Conservation (phyloP, 768 basidiomycete genomes). For the Lanmaoa rubissima region DNA sequence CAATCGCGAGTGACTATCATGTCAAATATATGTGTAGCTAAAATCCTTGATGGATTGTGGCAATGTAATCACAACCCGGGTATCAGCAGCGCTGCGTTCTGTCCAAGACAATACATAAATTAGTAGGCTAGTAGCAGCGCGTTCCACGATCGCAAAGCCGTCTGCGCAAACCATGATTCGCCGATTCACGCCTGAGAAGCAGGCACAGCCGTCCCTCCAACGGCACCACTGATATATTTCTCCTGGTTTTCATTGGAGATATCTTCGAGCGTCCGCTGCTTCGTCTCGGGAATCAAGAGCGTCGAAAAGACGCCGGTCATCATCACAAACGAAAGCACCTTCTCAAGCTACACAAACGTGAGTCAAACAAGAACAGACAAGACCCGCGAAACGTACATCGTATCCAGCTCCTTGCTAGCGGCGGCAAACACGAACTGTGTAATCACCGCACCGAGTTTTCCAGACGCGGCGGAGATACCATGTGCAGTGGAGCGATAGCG, state of each 20-base stretch:
- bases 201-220: background rate
- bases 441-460: slow-evolving; percentile 78
- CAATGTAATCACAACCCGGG: background rate
- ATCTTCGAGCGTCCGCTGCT: slow-evolving; percentile 55
- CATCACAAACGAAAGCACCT: slow-evolving; percentile 81
- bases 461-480: slow-evolving; percentile 77
- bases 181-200: background rate
- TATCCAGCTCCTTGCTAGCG: background rate
- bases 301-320: slow-evolving; percentile 77
- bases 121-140: background rate
- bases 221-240: background rate
- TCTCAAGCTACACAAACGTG: slow-evolving; percentile 33
- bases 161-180: background rate
- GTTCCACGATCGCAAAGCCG: background rate
- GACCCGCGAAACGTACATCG: background rate
- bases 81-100: background rate
- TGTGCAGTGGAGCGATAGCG: slow-evolving; percentile 80
- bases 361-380: background rate
- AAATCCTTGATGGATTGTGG: background rate
- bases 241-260: slow-evolving; percentile 54
- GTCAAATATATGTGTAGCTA: background rate
- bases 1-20: background rate
- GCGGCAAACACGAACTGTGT: slow-evolving; percentile 49
- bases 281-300: slow-evolving; percentile 74
- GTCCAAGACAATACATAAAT: background rate